These are phyloP conservation scores for Aspergillus eucalypticola DNA, from an alignment of 2,329 filamentous ascomycete genomes.

Conservation along the genomic window DNA sequence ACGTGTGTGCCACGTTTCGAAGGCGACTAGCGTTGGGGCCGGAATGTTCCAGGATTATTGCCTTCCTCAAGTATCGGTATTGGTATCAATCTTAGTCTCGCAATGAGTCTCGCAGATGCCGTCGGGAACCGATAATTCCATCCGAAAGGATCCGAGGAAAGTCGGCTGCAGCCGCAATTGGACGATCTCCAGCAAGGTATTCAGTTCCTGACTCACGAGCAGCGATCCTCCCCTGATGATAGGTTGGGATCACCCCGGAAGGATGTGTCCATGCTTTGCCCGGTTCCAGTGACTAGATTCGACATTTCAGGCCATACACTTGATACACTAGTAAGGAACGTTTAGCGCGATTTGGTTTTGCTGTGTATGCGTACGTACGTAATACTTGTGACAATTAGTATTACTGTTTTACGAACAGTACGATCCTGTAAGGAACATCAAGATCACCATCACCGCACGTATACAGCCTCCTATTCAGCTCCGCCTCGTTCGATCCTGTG, in stretches of 20 bases:
- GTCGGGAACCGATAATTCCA: too few relatives aligned
- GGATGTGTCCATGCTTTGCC: background rate
- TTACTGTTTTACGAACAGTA: background rate
- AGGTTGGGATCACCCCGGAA: background rate
- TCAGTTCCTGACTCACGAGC: background rate
- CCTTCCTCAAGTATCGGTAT: background rate
- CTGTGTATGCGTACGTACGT: background rate
- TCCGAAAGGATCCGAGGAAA: background rate
- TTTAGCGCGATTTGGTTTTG: too few relatives aligned
- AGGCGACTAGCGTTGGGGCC: background rate
- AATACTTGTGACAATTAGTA: background rate
- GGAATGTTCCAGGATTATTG: background rate
- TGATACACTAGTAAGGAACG: background rate
- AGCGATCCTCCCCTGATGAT: background rate
- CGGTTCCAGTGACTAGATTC: background rate
- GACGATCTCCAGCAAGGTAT: background rate
- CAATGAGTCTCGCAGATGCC: too few relatives aligned
- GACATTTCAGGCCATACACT: background rate
- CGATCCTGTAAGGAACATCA: background rate
- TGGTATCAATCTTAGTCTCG: too few relatives aligned
- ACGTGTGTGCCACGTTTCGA: background rate
- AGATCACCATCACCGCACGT: background rate
- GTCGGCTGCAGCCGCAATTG: background rate
- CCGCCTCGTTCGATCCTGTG: background rate
- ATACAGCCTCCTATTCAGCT: background rate